Percentiles rank a stretch among this genome's conserved stretches.
Conservation (phyloP, 208 protist species). For the Porcisia deanei region DNA sequence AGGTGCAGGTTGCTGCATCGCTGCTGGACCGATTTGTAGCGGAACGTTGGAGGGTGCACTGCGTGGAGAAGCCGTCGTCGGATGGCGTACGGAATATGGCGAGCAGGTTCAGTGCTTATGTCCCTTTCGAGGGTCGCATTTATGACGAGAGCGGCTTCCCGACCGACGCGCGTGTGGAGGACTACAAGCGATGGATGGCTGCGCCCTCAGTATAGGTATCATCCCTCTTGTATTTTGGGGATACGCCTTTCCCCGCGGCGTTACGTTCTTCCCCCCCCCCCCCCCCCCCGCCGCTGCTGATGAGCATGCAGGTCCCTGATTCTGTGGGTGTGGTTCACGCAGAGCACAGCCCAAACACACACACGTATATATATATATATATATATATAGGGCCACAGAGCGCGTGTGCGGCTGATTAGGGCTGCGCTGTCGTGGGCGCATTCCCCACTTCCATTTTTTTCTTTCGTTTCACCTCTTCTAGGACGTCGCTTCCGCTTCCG, state of each 20-base stretch:
- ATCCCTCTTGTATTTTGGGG: neutral
- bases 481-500: no score
- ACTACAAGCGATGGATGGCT: constrained; percentile 86
- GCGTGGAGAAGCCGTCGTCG: constrained; percentile 16
- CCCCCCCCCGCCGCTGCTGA: neutral
- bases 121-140: constrained; percentile 65
- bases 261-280: neutral
- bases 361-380: neutral
- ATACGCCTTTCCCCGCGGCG: neutral
- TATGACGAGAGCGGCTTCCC: constrained; percentile 73
- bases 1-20: constrained; percentile 73
- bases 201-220: constrained; percentile 14
- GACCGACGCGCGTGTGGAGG: constrained; percentile 74
- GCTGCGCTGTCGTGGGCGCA: no score
- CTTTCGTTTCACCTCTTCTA: no score
- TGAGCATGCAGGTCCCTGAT: neutral
- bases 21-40: constrained; percentile 72
- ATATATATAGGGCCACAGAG: neutral
- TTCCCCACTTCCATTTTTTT: no score
- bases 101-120: constrained; percentile 49
- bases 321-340: neutral
- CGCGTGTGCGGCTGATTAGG: no score
- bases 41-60: constrained; percentile 32
- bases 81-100: constrained; percentile 45
- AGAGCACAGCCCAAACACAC: neutral